Conservation (phyloP, 2,329 filamentous ascomycete species). For the Colletotrichum endophyticum region DNA sequence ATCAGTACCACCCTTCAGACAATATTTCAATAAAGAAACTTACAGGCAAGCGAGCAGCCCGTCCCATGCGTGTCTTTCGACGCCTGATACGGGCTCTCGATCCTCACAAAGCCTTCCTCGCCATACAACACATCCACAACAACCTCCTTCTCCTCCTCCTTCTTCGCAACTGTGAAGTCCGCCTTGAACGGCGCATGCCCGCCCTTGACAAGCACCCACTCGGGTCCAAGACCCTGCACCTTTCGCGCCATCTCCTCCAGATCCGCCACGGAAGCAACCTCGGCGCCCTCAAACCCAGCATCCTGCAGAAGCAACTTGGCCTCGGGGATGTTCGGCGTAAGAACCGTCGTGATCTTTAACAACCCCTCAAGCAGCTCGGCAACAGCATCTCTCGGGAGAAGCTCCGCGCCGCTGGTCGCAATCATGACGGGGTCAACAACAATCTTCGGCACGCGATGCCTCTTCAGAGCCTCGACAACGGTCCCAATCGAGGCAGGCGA, state of each 20-base stretch:
- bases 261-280: conserved; percentile 64
- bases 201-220: conserved; percentile 87
- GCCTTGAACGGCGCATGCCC: conserved; percentile 82
- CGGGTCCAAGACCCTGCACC: conserved; percentile 72
- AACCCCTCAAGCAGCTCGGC: conserved; percentile 62
- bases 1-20: not conserved
- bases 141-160: conserved; percentile 63
- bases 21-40: conserved; percentile 33
- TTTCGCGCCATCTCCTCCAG: conserved; percentile 71
- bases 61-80: conserved; percentile 92
- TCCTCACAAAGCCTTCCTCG: conserved; percentile 54
- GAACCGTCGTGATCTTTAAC: conserved; percentile 68
- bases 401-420: conserved; percentile 75
- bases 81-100: conserved; percentile 74
- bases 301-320: conserved; percentile 67
- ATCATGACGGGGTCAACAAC: conserved; percentile 90
- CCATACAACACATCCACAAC: conserved; percentile 83
- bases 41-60: conserved; percentile 90
- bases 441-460: conserved; percentile 60
- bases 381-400: conserved; percentile 72
- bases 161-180: conserved; percentile 63
- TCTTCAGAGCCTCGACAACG: conserved; percentile 67
- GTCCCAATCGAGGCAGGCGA: conserved; percentile 72
- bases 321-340: conserved; percentile 82
- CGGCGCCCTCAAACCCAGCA: conserved; percentile 42